Conservation (phyloP, 2,329 filamentous ascomycete species). For the Tolypocladium ophioglossoides region DNA sequence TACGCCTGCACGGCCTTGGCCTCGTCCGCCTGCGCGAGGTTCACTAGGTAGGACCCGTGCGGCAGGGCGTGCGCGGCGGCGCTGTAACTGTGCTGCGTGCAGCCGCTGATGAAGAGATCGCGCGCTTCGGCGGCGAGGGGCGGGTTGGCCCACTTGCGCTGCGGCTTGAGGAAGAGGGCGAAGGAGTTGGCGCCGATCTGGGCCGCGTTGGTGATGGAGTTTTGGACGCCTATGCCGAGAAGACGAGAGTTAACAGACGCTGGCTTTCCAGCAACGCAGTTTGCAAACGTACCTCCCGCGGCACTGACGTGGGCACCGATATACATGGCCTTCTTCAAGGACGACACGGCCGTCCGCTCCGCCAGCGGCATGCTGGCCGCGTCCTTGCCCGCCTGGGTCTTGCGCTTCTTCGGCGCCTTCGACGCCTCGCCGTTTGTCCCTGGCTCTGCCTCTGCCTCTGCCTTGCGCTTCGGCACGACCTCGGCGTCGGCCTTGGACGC, state of each 20-base stretch:
- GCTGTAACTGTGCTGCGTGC: constrained; percentile 61
- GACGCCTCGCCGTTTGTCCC: constrained; percentile 11
- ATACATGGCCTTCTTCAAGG: constrained; percentile 61
- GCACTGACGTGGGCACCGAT: constrained; percentile 88
- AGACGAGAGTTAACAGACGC: not conserved
- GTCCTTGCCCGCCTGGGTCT: constrained; percentile 24
- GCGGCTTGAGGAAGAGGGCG: constrained; percentile 90
- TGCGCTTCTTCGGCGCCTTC: constrained; percentile 32
- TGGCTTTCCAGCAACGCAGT: not conserved
- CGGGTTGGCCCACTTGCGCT: constrained; percentile 88
- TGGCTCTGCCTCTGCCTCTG: constrained; percentile 1
- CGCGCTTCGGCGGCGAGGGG: constrained; percentile 58
- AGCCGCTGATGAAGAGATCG: constrained; percentile 58
- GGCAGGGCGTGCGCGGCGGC: constrained; percentile 67
- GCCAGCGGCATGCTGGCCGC: constrained; percentile 51
- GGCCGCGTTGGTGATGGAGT: constrained; percentile 66
- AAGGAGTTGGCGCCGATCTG: constrained; percentile 88
- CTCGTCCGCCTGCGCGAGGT: constrained; percentile 75
- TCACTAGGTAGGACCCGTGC: constrained; percentile 93
- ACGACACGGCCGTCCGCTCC: constrained; percentile 50
- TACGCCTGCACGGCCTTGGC: constrained; percentile 81
- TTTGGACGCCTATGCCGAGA: constrained; percentile 62
- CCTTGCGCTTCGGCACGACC: constrained; percentile 12
- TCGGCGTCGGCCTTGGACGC: constrained; percentile 5
- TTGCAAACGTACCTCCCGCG: constrained; percentile 57